These are phyloP conservation scores for Colletotrichum gigasporum DNA, from an alignment of 2,329 filamentous ascomycete species.

Conservation along the genomic window DNA sequence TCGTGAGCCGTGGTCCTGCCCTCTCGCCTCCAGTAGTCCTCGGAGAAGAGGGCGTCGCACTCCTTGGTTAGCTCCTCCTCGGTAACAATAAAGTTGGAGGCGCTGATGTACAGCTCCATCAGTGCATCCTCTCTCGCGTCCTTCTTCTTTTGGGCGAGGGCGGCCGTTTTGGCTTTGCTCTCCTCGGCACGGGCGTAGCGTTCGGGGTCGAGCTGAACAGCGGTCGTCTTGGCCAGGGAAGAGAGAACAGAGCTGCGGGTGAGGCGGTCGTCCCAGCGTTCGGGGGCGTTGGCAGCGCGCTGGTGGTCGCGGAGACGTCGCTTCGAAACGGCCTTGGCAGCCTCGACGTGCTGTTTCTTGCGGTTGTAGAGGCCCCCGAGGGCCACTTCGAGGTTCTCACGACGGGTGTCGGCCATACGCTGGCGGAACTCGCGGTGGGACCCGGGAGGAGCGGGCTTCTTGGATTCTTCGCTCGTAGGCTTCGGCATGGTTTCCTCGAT, in stretches of 20 bases:
- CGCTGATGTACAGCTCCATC: constrained; percentile 90
- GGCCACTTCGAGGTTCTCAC: constrained; percentile 77
- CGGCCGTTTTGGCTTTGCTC: constrained; percentile 50
- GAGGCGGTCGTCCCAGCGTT: constrained; percentile 79
- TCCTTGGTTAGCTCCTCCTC: constrained; percentile 79
- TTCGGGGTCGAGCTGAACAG: constrained; percentile 68
- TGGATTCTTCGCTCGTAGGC: constrained; percentile 53
- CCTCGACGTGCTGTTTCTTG: constrained; percentile 59
- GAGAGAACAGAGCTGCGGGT: constrained; percentile 74
- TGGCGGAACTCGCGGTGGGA: constrained; percentile 70
- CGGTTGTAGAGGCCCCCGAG: constrained; percentile 75
- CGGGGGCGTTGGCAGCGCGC: constrained; percentile 66
- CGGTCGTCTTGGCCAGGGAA: constrained; percentile 57
- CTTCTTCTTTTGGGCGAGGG: constrained; percentile 59
- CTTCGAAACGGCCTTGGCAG: constrained; percentile 53
- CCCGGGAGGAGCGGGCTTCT: constrained; percentile 45
- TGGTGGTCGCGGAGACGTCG: constrained; percentile 52
- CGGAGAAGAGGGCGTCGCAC: constrained; percentile 81
- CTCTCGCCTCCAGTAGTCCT: constrained; percentile 61
- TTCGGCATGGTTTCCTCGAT: constrained; percentile 66
- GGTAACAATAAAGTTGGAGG: constrained; percentile 84
- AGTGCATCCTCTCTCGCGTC: constrained; percentile 75
- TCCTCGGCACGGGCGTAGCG: constrained; percentile 64
- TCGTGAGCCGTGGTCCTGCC: constrained; percentile 42
- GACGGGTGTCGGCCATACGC: constrained; percentile 75